A percentile compares a stretch with the other conserved stretches of the same genome.
phyloP scores from a whole-genome alignment of 495 filamentous ascomycete genomes.

The Hypoxylon subgilvum region DNA sequence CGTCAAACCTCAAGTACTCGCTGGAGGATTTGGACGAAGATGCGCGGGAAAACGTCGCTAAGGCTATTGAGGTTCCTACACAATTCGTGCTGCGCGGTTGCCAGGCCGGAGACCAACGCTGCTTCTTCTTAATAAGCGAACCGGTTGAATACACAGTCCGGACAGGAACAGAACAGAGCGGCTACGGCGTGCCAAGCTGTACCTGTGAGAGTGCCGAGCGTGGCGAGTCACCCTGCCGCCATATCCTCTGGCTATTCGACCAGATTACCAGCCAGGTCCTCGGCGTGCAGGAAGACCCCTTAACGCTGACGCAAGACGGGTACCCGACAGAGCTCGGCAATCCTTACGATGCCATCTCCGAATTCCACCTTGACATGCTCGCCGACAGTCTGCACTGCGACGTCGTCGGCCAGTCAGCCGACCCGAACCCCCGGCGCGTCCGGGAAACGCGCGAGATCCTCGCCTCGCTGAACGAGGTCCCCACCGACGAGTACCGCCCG shows the following conservation, averaged over 20 bases:
- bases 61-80: slow-evolving; percentile 41
- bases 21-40: slow-evolving; percentile 34
- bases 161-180: slow-evolving; percentile 45
- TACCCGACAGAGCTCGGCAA: slow-evolving; percentile 51
- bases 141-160: slow-evolving; percentile 53
- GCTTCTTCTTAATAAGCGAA: slow-evolving; percentile 56
- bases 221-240: slow-evolving; percentile 49
- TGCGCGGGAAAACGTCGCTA: slow-evolving; percentile 33
- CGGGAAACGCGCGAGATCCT: slow-evolving; percentile 53
- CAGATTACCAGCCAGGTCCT: slow-evolving; percentile 49
- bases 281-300: slow-evolving; percentile 43
- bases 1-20: slow-evolving; percentile 47
- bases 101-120: slow-evolving; percentile 48
- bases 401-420: slow-evolving; percentile 39
- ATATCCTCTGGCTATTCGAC: slow-evolving; percentile 57
- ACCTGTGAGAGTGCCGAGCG: slow-evolving; percentile 47
- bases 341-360: slow-evolving; percentile 49
- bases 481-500: slow-evolving; percentile 46
- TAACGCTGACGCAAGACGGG: slow-evolving; percentile 45
- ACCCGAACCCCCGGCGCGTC: slow-evolving; percentile 43
- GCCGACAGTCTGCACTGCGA: slow-evolving; percentile 54
- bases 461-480: slow-evolving; percentile 43
- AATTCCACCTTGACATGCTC: slow-evolving; percentile 53
- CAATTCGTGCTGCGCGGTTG: slow-evolving; percentile 52
- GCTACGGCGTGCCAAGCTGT: slow-evolving; percentile 48